Evolutionary conservation across 2,329 filamentous ascomycete species (phyloP).

Genomic region (Aspergillus udagawae): DNA sequence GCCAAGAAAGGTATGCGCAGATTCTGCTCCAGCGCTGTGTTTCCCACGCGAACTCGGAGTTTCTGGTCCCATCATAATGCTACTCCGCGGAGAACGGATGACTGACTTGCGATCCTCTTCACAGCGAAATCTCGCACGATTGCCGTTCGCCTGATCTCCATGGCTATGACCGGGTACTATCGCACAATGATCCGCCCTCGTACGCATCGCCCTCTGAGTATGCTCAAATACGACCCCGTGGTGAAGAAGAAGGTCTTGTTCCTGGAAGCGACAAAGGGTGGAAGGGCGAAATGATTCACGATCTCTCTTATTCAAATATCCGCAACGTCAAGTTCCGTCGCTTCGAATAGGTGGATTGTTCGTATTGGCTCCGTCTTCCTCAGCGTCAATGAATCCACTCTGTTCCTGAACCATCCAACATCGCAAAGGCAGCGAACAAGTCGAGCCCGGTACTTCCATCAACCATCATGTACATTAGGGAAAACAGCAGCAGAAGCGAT

Average conservation of each 20-base stretch:
- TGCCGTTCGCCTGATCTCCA: slow-evolving; percentile 89
- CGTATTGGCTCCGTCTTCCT: background rate
- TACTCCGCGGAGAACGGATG: background rate
- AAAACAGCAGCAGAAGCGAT: slow-evolving; percentile 7
- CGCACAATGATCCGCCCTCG: slow-evolving; percentile 84
- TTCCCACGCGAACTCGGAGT: background rate
- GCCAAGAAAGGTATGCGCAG: slow-evolving; percentile 42
- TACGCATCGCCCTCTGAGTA: slow-evolving; percentile 77
- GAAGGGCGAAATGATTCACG: slow-evolving; percentile 44
- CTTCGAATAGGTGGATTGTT: background rate
- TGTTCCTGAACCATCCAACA: background rate
- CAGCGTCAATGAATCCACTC: background rate
- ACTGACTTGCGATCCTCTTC: slow-evolving; percentile 7
- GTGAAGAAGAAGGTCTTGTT: slow-evolving; percentile 96
- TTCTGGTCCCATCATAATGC: background rate
- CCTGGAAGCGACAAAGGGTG: slow-evolving; percentile 82
- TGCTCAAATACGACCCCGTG: slow-evolving; percentile 98
- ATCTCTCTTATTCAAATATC: background rate
- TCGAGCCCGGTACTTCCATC: background rate
- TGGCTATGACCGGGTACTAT: slow-evolving; percentile 99
- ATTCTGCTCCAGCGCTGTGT: background rate
- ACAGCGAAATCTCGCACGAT: slow-evolving; percentile 87
- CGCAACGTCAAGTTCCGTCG: background rate
- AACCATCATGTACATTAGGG: slow-evolving; percentile 21
- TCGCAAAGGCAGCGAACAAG: background rate